Conservation (phyloP, 495 filamentous ascomycete genomes). For the Chaetomium tenue region DNA sequence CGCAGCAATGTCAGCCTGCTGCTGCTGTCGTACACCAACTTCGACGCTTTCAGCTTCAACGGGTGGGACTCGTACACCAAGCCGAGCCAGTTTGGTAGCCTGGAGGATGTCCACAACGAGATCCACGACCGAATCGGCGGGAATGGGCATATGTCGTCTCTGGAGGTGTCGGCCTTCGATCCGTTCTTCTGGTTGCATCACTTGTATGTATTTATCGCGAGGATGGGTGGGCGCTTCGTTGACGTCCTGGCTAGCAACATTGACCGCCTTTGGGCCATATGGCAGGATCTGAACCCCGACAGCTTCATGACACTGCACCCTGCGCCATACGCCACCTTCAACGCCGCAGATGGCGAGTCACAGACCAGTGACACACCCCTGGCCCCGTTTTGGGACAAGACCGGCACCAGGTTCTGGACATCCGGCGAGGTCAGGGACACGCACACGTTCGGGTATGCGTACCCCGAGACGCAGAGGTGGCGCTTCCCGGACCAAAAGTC, state of each 20-base stretch:
- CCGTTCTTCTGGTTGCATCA: constrained; percentile 71
- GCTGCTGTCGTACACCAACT: constrained; percentile 57
- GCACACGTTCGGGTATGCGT: constrained; percentile 56
- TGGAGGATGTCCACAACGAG: constrained; percentile 63
- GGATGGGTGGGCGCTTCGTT: neutral
- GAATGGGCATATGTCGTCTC: constrained; percentile 61
- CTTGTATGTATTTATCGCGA: constrained; percentile 34
- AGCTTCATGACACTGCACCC: constrained; percentile 52
- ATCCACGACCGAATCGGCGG: constrained; percentile 58
- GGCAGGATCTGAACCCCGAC: constrained; percentile 65
- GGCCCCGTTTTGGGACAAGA: constrained; percentile 47
- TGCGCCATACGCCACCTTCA: constrained; percentile 54
- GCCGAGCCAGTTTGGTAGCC: constrained; percentile 48
- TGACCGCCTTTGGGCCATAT: constrained; percentile 67
- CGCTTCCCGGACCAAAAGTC: constrained; percentile 9
- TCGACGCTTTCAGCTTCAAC: constrained; percentile 57
- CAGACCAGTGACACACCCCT: constrained; percentile 42
- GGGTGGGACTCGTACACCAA: constrained; percentile 44
- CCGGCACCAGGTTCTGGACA: constrained; percentile 47
- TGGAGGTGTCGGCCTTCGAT: constrained; percentile 67
- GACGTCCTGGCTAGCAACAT: constrained; percentile 37
- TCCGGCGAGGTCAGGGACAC: constrained; percentile 41
- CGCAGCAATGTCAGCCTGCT: constrained; percentile 52
- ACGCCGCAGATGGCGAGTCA: constrained; percentile 39
- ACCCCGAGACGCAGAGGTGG: constrained; percentile 52